Evolutionary conservation across 2,329 filamentous ascomycete species (phyloP), one percentile per base, ranked within the genome.

Genomic region (Dothistroma septosporum): DNA sequence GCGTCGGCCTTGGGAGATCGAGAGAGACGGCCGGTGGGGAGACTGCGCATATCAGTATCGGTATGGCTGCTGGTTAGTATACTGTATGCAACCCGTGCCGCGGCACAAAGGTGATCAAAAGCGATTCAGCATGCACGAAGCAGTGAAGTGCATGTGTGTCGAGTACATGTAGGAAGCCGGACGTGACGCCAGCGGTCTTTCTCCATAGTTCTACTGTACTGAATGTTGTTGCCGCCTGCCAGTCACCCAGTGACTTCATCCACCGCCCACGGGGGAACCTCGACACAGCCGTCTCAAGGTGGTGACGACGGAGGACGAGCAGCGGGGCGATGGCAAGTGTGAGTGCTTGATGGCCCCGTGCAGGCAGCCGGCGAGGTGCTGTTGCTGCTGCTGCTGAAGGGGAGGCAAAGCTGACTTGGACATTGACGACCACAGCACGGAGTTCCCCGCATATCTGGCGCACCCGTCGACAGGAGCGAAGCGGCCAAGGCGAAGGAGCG

Each of bases 401-500:
- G 35, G 57, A 47, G 32, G 53, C n/a, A n/a, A n/a, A n/a, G 55
- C 55, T 64, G 62, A 61, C 61, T 41, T 41, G n/a, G n/a, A n/a
- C n/a, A 12, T 37, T n/a, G 24, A 7, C 16, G 22, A 68, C 62
- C 65, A 63, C 77, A 96, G 91, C 92, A 97, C 83, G 91, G 91
- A 73, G 83, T 95, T 75, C 85, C 90, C 71, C 89, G 92, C 72
- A 70, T 73, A 41, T 70, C 76, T 33, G 63, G 50, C 59, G 73
- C 69, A 44, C 82, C 84, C 63, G 81, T 83, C 64, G 76, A 79
- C 63, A 80, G 82, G 70, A 89, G 88, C 68, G 86, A 89, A 69
- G 85, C 90, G 72, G 85, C 89, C 72, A 84, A 84, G 60, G 81
- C 85, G 66, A 84, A 87, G 74, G 91, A 95, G 75, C 81, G 86